These are phyloP conservation scores for Colletotrichum shisoi DNA, from an alignment of 2,329 filamentous ascomycete genomes.

Conservation along the genomic window DNA sequence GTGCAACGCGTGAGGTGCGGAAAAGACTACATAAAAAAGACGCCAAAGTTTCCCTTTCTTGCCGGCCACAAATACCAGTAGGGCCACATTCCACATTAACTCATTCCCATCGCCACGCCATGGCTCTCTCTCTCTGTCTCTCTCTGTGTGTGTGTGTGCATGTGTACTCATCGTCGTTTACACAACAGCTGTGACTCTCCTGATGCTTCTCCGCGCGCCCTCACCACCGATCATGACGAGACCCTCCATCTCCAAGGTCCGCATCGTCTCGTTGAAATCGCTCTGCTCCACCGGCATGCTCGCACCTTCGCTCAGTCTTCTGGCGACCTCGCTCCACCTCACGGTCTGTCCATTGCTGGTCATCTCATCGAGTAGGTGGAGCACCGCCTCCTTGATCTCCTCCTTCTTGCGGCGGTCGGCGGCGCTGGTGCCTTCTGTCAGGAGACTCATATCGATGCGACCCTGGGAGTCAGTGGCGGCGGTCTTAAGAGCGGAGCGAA, in stretches of 20 bases:
- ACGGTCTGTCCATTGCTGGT: constrained; percentile 72
- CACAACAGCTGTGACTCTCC: constrained; percentile 70
- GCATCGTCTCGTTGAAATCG: constrained; percentile 85
- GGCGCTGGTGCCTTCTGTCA: constrained; percentile 92
- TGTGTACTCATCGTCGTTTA: constrained; percentile 24
- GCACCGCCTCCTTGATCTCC: constrained; percentile 82
- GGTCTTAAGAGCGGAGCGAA: constrained; percentile 93
- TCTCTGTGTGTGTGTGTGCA: too few relatives aligned
- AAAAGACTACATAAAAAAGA: constrained; percentile 4
- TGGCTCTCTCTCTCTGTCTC: neutral
- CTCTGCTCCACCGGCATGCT: constrained; percentile 75
- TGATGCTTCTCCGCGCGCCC: constrained; percentile 80
- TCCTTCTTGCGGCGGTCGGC: constrained; percentile 83
- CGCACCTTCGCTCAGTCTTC: constrained; percentile 74
- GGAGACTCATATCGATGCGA: constrained; percentile 93
- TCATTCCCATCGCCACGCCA: constrained; percentile 19
- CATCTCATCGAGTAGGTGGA: constrained; percentile 82
- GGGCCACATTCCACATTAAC: constrained; percentile 32
- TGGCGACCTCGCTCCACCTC: constrained; percentile 79
- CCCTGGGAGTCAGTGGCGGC: constrained; percentile 94
- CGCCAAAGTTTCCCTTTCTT: constrained; percentile 31
- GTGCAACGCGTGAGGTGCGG: constrained; percentile 1
- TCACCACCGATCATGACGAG: constrained; percentile 82
- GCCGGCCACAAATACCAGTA: constrained; percentile 57
- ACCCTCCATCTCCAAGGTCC: constrained; percentile 84